These are phyloP conservation scores for Yamadazyma paraphyllophila DNA, from an alignment of 805 yeast species.

Conservation along the genomic window DNA sequence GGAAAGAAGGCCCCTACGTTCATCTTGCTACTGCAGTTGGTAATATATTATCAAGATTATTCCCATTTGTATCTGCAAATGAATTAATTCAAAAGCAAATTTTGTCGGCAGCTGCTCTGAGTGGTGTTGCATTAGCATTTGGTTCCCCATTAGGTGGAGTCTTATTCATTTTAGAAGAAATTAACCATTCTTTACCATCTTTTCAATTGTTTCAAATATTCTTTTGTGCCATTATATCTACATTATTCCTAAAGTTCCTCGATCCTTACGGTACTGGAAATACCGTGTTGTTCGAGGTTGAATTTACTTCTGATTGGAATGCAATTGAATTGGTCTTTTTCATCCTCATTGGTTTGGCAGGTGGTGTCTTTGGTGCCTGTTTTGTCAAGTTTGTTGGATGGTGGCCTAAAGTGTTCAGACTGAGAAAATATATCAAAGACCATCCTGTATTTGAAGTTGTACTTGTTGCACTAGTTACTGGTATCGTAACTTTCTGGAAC, in stretches of 20 bases:
- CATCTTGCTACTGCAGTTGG: slow-evolving; percentile 61
- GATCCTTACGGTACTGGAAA: slow-evolving; percentile 62
- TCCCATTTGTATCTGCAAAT: slow-evolving; percentile 44
- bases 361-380: slow-evolving; percentile 53
- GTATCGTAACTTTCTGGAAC: slow-evolving; percentile 46
- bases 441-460: slow-evolving; percentile 47
- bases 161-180: slow-evolving; percentile 55
- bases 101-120: slow-evolving; percentile 54
- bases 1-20: slow-evolving; percentile 64
- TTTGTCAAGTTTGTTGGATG: slow-evolving; percentile 47
- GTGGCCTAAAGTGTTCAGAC: slow-evolving; percentile 45
- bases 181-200: slow-evolving; percentile 53
- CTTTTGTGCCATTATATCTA: slow-evolving; percentile 54
- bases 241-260: slow-evolving; percentile 49
- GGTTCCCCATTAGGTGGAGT: slow-evolving; percentile 63
- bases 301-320: slow-evolving; percentile 51
- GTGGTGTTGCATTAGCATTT: slow-evolving; percentile 61
- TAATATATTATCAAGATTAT: slow-evolving; percentile 47
- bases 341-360: slow-evolving; percentile 47
- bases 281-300: slow-evolving; percentile 52
- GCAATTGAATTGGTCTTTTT: slow-evolving; percentile 47
- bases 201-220: slow-evolving; percentile 53
- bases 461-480: slow-evolving; percentile 44
- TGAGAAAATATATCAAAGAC: slow-evolving; percentile 26
- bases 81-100: slow-evolving; percentile 53